Conservation (phyloP, 2,329 filamentous ascomycete genomes). For the Knoxdaviesia capensis region DNA sequence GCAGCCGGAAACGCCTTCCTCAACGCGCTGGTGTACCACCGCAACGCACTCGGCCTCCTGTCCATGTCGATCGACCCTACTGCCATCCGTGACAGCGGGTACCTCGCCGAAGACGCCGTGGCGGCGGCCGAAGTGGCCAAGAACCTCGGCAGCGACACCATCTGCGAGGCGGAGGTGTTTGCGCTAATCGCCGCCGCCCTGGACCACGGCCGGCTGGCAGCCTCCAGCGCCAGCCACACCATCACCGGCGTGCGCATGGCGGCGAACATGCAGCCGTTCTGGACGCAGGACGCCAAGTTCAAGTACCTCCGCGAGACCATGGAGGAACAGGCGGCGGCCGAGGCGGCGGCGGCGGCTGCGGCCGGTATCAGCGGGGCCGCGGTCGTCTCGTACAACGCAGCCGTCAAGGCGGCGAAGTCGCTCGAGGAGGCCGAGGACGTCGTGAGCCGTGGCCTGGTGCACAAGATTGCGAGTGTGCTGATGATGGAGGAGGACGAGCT, state of each 20-base stretch:
- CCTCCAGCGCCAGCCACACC: slow-evolving; percentile 24
- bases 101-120: slow-evolving; percentile 24
- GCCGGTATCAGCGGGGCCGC: slow-evolving; percentile 9
- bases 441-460: slow-evolving; percentile 22
- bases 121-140: slow-evolving; percentile 24
- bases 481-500: slow-evolving; percentile 28
- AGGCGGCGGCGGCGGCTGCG: slow-evolving; percentile 16
- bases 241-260: slow-evolving; percentile 34
- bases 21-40: slow-evolving; percentile 19
- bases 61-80: slow-evolving; percentile 31
- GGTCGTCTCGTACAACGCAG: slow-evolving; percentile 21
- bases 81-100: slow-evolving; percentile 26
- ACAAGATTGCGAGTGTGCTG: slow-evolving; percentile 26
- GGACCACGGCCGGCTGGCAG: slow-evolving; percentile 16
- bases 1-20: slow-evolving; percentile 27
- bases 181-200: slow-evolving; percentile 31
- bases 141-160: slow-evolving; percentile 25
- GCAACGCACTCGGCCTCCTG: slow-evolving; percentile 17
- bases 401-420: slow-evolving; percentile 20
- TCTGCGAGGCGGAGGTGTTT: slow-evolving; percentile 32
- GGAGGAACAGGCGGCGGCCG: slow-evolving; percentile 1
- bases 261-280: slow-evolving; percentile 26
- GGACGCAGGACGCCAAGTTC: slow-evolving; percentile 33
- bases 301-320: slow-evolving; percentile 22
- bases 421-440: slow-evolving; percentile 23